A percentile compares a stretch with the other conserved stretches of the same genome.
Conservation (phyloP, 331 rosid species). For the Quercus lobata region DNA sequence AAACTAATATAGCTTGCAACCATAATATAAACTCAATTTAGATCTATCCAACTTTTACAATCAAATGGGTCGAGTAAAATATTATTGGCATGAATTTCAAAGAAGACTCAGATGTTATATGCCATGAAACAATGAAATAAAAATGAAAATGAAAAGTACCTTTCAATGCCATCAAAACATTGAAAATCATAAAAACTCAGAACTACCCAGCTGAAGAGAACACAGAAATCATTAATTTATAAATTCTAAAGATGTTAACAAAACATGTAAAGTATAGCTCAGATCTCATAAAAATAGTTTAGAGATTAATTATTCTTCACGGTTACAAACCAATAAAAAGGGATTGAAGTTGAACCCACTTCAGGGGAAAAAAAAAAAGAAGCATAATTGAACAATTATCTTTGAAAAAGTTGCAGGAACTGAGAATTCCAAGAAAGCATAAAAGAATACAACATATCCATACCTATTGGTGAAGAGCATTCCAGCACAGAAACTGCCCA, state of each 20-base stretch:
- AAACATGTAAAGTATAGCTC: background rate
- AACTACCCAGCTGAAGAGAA: background rate
- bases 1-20: slow-evolving; percentile 2
- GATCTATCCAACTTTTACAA: slow-evolving; percentile 30
- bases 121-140: background rate
- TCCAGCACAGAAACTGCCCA: slow-evolving; percentile 87
- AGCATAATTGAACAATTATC: background rate
- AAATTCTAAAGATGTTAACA: background rate
- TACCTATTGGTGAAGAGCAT: slow-evolving; percentile 90
- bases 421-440: background rate
- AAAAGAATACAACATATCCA: background rate
- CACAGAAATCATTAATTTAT: background rate
- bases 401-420: background rate
- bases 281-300: slow-evolving; percentile 23
- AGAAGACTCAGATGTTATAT: background rate
- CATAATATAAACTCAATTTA: slow-evolving; percentile 13
- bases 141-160: background rate
- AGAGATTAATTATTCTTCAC: background rate
- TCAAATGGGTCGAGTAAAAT: background rate
- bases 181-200: slow-evolving; percentile 8
- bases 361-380: background rate
- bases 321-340: background rate
- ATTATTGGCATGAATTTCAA: background rate
- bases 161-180: background rate
- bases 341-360: background rate